Evolutionary conservation across 2,329 filamentous ascomycete genomes (phyloP).

Genomic region (Colletotrichum endophyticum): DNA sequence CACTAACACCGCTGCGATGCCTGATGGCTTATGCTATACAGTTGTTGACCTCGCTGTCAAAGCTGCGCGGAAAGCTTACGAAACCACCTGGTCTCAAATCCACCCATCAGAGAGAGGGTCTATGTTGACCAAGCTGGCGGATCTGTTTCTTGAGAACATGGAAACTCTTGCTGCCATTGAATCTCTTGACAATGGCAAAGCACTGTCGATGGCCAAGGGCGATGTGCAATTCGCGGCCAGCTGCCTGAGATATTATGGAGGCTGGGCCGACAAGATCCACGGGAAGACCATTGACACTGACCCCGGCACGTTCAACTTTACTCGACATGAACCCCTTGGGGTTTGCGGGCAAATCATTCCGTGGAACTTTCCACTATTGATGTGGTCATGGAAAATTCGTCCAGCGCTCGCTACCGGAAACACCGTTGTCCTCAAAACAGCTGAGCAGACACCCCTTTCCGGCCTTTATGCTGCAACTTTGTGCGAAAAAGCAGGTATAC

Average conservation of each 20-base stretch:
- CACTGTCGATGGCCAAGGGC: too few relatives aligned
- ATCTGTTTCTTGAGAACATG: too few relatives aligned
- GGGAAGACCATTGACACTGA: neutral
- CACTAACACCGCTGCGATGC: too few relatives aligned
- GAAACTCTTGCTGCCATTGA: too few relatives aligned
- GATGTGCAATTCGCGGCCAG: too few relatives aligned
- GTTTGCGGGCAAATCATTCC: neutral
- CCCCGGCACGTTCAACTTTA: neutral
- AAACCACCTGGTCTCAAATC: too few relatives aligned
- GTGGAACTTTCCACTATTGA: neutral
- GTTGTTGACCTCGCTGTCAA: too few relatives aligned
- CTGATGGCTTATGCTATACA: too few relatives aligned
- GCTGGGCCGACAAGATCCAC: neutral
- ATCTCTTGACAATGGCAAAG: too few relatives aligned
- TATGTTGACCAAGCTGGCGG: too few relatives aligned
- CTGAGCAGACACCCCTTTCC: slow-evolving; percentile 3
- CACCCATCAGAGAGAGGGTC: too few relatives aligned
- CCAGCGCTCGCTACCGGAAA: neutral
- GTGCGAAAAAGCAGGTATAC: neutral
- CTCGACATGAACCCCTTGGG: neutral
- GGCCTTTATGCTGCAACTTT: neutral
- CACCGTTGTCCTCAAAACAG: neutral
- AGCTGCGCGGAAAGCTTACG: too few relatives aligned
- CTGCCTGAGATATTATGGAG: neutral
- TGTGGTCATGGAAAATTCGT: neutral